Percentiles rank a stretch among this genome's conserved stretches.
Evolutionary conservation across 164 flowering plant species (phyloP).

Genomic region (Kalanchoe fedtschenkoi): DNA sequence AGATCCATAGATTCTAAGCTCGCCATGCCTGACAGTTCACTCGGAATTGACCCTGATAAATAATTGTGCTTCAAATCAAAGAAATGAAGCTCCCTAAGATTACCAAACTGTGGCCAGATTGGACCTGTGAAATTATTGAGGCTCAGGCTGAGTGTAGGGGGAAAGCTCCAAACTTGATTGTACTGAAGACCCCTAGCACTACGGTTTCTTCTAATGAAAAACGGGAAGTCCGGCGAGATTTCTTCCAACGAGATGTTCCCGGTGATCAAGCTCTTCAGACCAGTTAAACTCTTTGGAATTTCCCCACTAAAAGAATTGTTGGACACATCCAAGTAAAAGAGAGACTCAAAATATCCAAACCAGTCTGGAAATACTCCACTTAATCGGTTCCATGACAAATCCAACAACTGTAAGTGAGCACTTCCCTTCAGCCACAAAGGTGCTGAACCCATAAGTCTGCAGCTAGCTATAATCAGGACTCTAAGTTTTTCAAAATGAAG

Average conservation of each 20-base stretch:
- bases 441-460: neutral
- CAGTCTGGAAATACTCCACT: conserved; percentile 16
- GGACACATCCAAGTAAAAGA: conserved; percentile 22
- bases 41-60: conserved; percentile 9
- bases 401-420: neutral
- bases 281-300: conserved; percentile 16
- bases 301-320: conserved; percentile 18
- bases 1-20: conserved; percentile 2
- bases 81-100: conserved; percentile 9
- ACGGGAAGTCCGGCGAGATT: neutral
- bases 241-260: conserved; percentile 5
- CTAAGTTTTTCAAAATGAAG: neutral
- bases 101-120: conserved; percentile 2
- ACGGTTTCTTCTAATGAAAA: neutral
- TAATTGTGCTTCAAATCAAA: conserved; percentile 5
- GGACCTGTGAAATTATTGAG: neutral
- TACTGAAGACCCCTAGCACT: neutral
- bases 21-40: conserved; percentile 10
- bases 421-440: conserved; percentile 2
- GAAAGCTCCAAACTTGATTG: conserved; percentile 1
- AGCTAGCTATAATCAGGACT: neutral
- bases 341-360: conserved; percentile 15
- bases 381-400: conserved; percentile 7
- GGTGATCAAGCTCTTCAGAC: conserved; percentile 11
- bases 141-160: neutral